Percentiles rank a stretch among this genome's conserved stretches.
These are phyloP conservation scores for Pulveroboletus sp. DNA, from an alignment of 768 basidiomycete genomes.

Conservation along the genomic window DNA sequence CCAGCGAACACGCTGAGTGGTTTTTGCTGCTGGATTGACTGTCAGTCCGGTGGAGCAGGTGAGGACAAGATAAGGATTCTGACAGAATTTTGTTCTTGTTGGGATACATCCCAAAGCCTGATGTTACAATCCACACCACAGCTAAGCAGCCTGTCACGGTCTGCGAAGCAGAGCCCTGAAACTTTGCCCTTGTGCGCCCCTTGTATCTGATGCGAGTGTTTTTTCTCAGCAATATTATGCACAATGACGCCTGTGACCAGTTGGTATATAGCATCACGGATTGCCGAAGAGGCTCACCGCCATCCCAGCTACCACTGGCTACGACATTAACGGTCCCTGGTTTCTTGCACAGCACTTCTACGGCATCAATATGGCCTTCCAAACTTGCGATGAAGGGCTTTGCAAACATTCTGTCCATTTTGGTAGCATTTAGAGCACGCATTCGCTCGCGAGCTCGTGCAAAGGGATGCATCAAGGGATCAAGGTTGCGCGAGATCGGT, in stretches of 20 bases:
- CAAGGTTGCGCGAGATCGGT: slow-evolving; percentile 86
- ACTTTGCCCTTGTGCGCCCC: slow-evolving; percentile 84
- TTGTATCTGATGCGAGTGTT: slow-evolving; percentile 53
- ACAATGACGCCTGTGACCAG: slow-evolving; percentile 68
- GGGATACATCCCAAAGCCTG: slow-evolving; percentile 70
- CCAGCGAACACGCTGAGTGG: slow-evolving; percentile 80
- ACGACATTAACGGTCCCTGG: slow-evolving; percentile 72
- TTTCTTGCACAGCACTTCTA: slow-evolving; percentile 79
- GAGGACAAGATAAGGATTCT: slow-evolving; percentile 6
- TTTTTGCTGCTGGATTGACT: slow-evolving; percentile 34
- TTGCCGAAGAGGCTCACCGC: slow-evolving; percentile 55
- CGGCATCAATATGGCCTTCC: slow-evolving; percentile 92
- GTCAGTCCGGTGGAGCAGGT: background rate
- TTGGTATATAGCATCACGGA: background rate
- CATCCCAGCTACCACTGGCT: slow-evolving; percentile 94
- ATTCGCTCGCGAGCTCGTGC: slow-evolving; percentile 89
- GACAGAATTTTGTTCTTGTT: slow-evolving; percentile 40
- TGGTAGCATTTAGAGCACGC: slow-evolving; percentile 90
- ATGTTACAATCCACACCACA: slow-evolving; percentile 83
- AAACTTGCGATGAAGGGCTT: slow-evolving; percentile 90
- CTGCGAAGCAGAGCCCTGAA: slow-evolving; percentile 75
- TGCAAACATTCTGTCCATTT: slow-evolving; percentile 97
- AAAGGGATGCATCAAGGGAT: slow-evolving; percentile 96
- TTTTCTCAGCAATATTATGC: slow-evolving; percentile 69
- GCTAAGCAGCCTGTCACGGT: slow-evolving; percentile 60